A percentile compares a stretch with the other conserved stretches of the same genome.
phyloP scores from a whole-genome alignment of 2,329 filamentous ascomycete genomes.

The Fusarium illudens region DNA sequence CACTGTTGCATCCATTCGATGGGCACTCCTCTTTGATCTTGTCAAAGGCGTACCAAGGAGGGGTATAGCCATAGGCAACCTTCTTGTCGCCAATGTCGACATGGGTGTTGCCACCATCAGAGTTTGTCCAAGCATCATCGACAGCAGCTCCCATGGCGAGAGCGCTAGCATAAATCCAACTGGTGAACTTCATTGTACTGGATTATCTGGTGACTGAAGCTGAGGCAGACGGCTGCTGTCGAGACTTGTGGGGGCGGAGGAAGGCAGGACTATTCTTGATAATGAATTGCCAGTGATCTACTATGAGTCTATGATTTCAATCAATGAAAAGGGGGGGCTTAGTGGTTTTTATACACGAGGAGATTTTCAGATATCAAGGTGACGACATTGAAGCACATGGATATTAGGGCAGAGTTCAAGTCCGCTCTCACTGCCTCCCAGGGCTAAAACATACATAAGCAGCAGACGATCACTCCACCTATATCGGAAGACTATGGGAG shows the following conservation, averaged over 20 bases:
- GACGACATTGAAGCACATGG: background rate
- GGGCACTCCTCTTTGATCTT: slow-evolving; percentile 1
- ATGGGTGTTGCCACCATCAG: background rate
- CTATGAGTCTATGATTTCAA: background rate
- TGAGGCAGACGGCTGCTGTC: background rate
- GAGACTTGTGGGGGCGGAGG: background rate
- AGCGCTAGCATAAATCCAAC: background rate
- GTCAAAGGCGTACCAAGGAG: slow-evolving; percentile 1
- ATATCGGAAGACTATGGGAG: background rate
- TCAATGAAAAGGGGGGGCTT: background rate
- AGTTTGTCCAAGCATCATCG: background rate
- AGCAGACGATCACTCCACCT: background rate
- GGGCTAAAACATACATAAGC: background rate
- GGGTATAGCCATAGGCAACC: background rate
- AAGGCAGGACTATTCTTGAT: background rate
- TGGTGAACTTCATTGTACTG: background rate
- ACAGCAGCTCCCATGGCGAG: background rate
- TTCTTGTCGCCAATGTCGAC: slow-evolving; percentile 1
- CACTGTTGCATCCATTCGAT: background rate
- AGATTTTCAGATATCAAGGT: background rate
- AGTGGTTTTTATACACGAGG: background rate
- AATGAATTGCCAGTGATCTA: background rate
- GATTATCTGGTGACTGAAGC: background rate
- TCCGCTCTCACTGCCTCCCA: background rate
- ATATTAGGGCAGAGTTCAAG: background rate